Base-by-base conservation (phyloP, 2,329 filamentous ascomycete genomes). In the Fusarium pseudocircinatum region DNA sequence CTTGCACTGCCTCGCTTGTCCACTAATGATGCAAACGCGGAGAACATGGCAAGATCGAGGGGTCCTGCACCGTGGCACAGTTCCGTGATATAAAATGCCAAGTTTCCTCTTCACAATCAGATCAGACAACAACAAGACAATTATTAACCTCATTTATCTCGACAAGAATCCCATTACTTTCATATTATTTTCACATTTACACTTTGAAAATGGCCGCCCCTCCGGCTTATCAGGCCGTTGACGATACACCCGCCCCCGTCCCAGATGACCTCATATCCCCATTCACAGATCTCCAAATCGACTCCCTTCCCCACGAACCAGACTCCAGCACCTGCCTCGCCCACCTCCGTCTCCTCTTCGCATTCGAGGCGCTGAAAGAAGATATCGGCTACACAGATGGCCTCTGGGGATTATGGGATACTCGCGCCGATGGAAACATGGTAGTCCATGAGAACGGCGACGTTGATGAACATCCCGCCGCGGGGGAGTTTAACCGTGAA, bases 291-390 rank as follows among this genome's bases (percentile, higher is more conserved):
- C 67, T 77, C 11, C 43, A 69, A 16, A 64, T 77, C 34, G 39
- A 54, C 13, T n/a, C 50, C 3, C 22, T 46, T 16, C 57, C 71
- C n/a, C 56, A 64, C 2, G 62, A 75, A 12, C 67, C 72, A 11
- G 65, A 75, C 11, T 47, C 71, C 13, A 67, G 73, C 24, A 70
- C 67, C 15, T 78, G 77, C 6, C 67, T 78, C 2, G 77, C 69
- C 4, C 92, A 94, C 78, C 85, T 94, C 26, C 92, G 92, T 78
- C 84, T 94, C 2, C 85, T 94, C 1, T 87, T 89, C 52, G 87
- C 88, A 11, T 88, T 94, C 63, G 86, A 92, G 63, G 85, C 85
- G 49, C 79, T 94, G 37, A 90, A 89, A 52, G 88, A 92, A 61
- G 84, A 86, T 12, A 80, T 93, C 14, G 89, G 88, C 1, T 89